phyloP scores from a whole-genome alignment of 805 yeast genomes.

The Monosporozyma solicola region DNA sequence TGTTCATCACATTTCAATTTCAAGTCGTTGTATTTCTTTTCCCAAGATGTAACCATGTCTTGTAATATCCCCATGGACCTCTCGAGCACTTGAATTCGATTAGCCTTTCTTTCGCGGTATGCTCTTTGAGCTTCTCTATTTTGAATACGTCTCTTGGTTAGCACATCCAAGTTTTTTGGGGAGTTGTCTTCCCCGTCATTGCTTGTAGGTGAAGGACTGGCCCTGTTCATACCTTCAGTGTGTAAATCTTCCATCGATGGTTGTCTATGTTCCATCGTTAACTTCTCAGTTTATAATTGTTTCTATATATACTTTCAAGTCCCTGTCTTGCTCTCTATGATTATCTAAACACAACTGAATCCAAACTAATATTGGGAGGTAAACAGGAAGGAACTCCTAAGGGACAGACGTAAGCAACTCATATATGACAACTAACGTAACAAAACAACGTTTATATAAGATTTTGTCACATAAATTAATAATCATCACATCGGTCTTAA shows the following conservation, averaged over 20 bases:
- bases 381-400: neutral
- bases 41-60: constrained; percentile 54
- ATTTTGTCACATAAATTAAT: neutral
- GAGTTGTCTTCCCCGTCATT: neutral
- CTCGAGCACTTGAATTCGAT: constrained; percentile 72
- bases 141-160: constrained; percentile 81
- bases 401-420: neutral
- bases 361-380: neutral
- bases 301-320: neutral
- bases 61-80: constrained; percentile 25
- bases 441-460: neutral
- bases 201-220: neutral
- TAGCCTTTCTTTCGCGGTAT: constrained; percentile 79
- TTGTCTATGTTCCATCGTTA: neutral
- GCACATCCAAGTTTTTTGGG: neutral
- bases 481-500: neutral
- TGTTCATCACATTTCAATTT: constrained; percentile 17
- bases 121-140: constrained; percentile 91
- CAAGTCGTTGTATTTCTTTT: constrained; percentile 36
- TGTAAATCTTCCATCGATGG: neutral
- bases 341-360: neutral
- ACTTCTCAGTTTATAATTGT: too few relatives aligned
- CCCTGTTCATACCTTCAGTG: neutral
- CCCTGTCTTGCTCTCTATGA: neutral
- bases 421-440: too few relatives aligned